Evolutionary conservation across 495 filamentous ascomycete genomes (phyloP), one percentile per base, ranked within the genome.

Genomic region (Oleoguttula mirabilis): DNA sequence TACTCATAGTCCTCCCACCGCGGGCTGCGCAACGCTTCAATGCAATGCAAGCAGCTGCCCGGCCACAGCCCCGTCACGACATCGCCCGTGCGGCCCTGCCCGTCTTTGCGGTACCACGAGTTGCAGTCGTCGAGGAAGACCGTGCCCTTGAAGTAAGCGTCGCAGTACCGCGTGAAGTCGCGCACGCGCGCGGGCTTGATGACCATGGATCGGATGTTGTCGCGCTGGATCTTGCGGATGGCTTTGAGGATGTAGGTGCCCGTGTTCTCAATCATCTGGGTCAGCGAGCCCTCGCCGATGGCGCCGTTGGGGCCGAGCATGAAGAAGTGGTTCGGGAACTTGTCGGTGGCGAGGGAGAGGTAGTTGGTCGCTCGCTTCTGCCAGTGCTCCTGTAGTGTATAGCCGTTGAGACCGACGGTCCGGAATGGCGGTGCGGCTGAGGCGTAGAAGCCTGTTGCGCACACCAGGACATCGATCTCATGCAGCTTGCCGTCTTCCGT

Each of bases 221-320:
- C 67, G 5, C 62, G 63, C 39, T 72, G 66, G 42, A 69, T 14
- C 47, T 71, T 70, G 22, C 55, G 51, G 20, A 72, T 54, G n/a
- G 70, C 63, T 37, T 62, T 53, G 0, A 68, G 60, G 55, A 76
- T 66, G 45, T 76, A 75, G 35, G 74, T 71, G 8, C 67, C 59
- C 15, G 61, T 55, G 21, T 56, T 64, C 43, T 75, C 73, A 5
- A 71, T 58, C 22, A 67, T 43, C 20, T 66, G 49, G 19, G 67
- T 55, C 24, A 63, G 41, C 7, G 24, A 24, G 39, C 60, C 60
- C 7, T 54, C 45, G 20, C 59, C 57, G 39, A 60, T 60, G 19
- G 57, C 54, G 8, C 45, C 51, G 32, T 61, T 60, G 10, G 58
- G 58, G 3, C 60, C 60, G 7, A 61, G 45, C 54, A 60, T 56